Percentiles rank a stretch among this genome's conserved stretches.
phyloP scores from a whole-genome alignment of 2,329 filamentous ascomycete genomes.

The Xylaria sp. region DNA sequence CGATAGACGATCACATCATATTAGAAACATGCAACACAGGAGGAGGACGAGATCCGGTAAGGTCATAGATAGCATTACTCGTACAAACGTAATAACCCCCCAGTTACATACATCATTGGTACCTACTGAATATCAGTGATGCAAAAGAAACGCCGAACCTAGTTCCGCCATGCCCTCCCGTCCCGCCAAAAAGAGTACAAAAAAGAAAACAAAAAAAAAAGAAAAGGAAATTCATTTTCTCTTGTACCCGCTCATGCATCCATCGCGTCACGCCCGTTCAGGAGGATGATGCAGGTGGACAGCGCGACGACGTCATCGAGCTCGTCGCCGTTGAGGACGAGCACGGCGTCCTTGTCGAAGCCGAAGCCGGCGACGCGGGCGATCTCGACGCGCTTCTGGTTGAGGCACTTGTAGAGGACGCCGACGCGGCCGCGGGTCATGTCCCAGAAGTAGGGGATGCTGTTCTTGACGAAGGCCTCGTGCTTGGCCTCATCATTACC shows the following conservation, averaged over 20 bases:
- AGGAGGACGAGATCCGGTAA: constrained; percentile 2
- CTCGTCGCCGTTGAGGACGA: constrained; percentile 47
- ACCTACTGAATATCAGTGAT: constrained; percentile 21
- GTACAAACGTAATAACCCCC: constrained; percentile 29
- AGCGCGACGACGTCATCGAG: constrained; percentile 48
- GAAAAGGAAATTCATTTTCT: neutral
- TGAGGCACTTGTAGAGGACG: constrained; percentile 50
- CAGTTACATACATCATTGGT: constrained; percentile 33
- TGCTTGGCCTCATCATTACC: constrained; percentile 41
- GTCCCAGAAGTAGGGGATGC: constrained; percentile 52
- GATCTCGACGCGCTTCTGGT: constrained; percentile 50
- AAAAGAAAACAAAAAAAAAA: neutral
- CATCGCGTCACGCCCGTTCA: constrained; percentile 51
- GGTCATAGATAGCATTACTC: constrained; percentile 30
- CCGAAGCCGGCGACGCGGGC: constrained; percentile 46
- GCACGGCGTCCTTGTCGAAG: constrained; percentile 49
- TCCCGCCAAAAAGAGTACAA: neutral
- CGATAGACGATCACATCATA: neutral
- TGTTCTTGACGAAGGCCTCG: constrained; percentile 49
- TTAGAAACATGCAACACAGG: constrained; percentile 8
- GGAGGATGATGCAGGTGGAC: constrained; percentile 47
- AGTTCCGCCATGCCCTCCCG: constrained; percentile 4
- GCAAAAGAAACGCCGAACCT: constrained; percentile 22
- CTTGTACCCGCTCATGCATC: constrained; percentile 40
- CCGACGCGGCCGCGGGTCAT: constrained; percentile 47